Base-by-base conservation (phyloP, 768 basidiomycete genomes). In the Boletus eberwhitei region DNA sequence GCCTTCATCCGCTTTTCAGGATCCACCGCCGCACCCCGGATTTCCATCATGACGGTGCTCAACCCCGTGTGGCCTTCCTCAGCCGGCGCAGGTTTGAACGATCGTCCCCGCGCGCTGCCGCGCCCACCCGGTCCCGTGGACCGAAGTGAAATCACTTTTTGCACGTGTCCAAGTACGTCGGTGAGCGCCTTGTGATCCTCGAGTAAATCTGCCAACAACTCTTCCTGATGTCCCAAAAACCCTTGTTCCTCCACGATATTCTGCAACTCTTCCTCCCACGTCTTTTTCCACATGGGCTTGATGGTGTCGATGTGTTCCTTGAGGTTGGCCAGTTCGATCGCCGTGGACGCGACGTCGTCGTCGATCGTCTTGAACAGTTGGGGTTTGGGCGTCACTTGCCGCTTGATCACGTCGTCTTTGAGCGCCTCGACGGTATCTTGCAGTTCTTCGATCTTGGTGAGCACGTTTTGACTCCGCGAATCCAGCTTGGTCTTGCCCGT, bases 241-340 rank as follows among this genome's bases (percentile, higher is more conserved):
- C 94, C 90, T 68, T 99, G 95, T 70, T 99, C 96, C 69, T 97
- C 94, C 54, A 98, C 89, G 52, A 99, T 94, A 60, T 93, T 92
- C 77, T 93, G 89, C 67, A 99, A 70, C 74, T 99, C 96, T 66
- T 92, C 86, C 65, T 91, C 90, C 96, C 96, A 99, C 19, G 94
- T 98, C 80, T 95, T 93, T 78, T 95, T 91, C 96, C 96, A 99
- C 82, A 91, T 92, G 40, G 96, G 93, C 65, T 89, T 93, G 64
- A 95, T 82, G 12, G 90, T 88, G 62, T 86, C 82, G 61, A 98
- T 89, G 70, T 96, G 92, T 61, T 87, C 84, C 64, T 83, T 83
- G 54, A 98, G 75, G 63, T 83, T 86, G 57, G 85, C 79, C 41
- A 98, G 78, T 73, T 94, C 88, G 11, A 73, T 70, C 17, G 83